A percentile compares a stretch with the other conserved stretches of the same genome.
These are phyloP conservation scores for Fragaria ananassa DNA, from an alignment of 306 rosid genomes.

Conservation along the genomic window DNA sequence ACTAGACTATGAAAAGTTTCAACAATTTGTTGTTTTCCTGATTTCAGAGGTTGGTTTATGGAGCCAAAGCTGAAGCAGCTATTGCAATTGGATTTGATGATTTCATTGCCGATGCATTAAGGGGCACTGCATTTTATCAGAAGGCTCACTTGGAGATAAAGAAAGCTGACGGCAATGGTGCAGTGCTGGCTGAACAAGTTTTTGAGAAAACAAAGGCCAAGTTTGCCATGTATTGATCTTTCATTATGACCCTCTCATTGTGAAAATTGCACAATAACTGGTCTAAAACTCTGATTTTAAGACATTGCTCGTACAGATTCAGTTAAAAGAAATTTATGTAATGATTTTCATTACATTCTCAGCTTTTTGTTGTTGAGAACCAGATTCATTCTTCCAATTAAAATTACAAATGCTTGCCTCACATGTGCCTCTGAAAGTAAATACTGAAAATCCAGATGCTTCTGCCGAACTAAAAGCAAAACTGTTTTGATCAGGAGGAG, in stretches of 20 bases:
- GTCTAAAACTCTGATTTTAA: background rate
- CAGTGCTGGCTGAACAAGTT: slow-evolving; percentile 77
- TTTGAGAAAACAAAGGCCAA: slow-evolving; percentile 79
- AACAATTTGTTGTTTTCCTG: background rate
- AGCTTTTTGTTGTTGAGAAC: background rate
- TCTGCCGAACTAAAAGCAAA: background rate
- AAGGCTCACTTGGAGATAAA: slow-evolving; percentile 81
- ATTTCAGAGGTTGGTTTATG: slow-evolving; percentile 82
- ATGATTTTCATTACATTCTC: background rate
- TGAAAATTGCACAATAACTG: slow-evolving; percentile 3
- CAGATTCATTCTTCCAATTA: background rate
- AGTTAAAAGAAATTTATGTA: background rate
- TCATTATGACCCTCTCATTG: background rate
- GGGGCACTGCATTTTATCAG: slow-evolving; percentile 72
- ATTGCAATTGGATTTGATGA: slow-evolving; percentile 75
- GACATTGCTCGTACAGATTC: background rate
- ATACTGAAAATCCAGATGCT: background rate
- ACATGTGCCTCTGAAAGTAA: background rate
- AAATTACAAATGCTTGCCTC: background rate
- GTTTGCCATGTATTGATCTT: slow-evolving; percentile 45
- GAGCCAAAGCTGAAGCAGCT: slow-evolving; percentile 88
- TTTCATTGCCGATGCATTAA: slow-evolving; percentile 75
- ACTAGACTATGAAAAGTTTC: background rate
- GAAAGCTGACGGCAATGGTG: slow-evolving; percentile 75
- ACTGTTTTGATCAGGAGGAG: too few relatives aligned